These are phyloP conservation scores for Blattamonas nauphoetae DNA, from an alignment of 78 protist species.

Conservation along the genomic window DNA sequence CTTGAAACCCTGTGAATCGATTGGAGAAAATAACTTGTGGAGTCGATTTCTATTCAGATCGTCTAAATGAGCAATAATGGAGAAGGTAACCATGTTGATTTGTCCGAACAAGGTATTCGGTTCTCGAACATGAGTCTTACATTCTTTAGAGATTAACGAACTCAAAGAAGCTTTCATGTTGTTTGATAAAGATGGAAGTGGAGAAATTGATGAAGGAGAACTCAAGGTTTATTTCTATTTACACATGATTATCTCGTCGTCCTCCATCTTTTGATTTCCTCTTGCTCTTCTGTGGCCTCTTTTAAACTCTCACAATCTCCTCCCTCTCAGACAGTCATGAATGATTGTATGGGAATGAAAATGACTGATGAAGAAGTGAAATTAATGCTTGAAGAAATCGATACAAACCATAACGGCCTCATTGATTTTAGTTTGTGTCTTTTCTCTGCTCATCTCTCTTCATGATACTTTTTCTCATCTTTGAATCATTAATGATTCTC, in stretches of 20 bases:
- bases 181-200: background rate
- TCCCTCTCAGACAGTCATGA: background rate
- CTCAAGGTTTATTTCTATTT: background rate
- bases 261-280: too few species aligned
- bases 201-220: background rate
- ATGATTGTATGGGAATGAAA: background rate
- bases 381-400: background rate
- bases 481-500: background rate
- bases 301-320: background rate
- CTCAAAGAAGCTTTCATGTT: background rate
- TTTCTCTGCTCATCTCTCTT: background rate
- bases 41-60: too few species aligned
- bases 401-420: background rate
- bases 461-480: background rate
- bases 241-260: background rate
- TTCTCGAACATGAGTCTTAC: too few species aligned
- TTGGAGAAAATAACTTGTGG: too few species aligned
- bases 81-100: too few species aligned
- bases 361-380: background rate
- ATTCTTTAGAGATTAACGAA: background rate
- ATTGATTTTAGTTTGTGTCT: background rate
- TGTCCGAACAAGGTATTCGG: too few species aligned
- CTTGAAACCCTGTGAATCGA: too few species aligned
- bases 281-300: too few species aligned
- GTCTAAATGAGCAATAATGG: too few species aligned